phyloP scores from a whole-genome alignment of 2,329 filamentous ascomycete genomes.

The Myriosclerotinia curreyana region DNA sequence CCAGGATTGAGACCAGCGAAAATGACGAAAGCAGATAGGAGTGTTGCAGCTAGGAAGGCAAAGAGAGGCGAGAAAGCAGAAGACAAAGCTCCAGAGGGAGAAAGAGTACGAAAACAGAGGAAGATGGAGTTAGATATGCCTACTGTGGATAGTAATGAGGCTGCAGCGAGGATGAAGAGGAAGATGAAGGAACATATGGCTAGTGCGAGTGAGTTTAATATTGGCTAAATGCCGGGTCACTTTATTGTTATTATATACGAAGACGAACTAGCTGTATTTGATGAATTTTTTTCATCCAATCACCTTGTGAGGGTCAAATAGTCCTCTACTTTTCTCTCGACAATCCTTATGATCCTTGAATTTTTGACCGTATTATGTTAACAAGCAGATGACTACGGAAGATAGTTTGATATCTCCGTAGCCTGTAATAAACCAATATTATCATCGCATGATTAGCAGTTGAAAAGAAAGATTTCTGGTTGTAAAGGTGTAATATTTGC shows the following conservation, averaged over 20 bases:
- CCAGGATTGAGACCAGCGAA: slow-evolving; percentile 45
- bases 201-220: slow-evolving; percentile 64
- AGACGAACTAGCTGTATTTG: neutral
- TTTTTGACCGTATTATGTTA: too few relatives aligned
- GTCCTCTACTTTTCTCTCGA: neutral
- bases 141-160: slow-evolving; percentile 52
- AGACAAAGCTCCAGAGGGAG: slow-evolving; percentile 39
- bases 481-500: too few relatives aligned
- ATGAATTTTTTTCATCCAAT: neutral
- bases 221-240: slow-evolving; percentile 48
- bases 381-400: too few relatives aligned
- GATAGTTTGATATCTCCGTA: too few relatives aligned
- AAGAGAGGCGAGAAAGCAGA: slow-evolving; percentile 40
- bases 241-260: neutral
- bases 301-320: neutral
- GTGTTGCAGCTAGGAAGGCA: slow-evolving; percentile 40
- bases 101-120: slow-evolving; percentile 40
- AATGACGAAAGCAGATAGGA: slow-evolving; percentile 43
- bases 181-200: slow-evolving; percentile 57
- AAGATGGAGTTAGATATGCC: slow-evolving; percentile 42
- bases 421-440: too few relatives aligned
- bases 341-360: too few relatives aligned
- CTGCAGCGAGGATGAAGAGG: slow-evolving; percentile 62
- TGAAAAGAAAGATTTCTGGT: too few relatives aligned
- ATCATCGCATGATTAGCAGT: too few relatives aligned